Conservation (phyloP, 371 early-diverging fungal species). For the Rhizopus sp. region DNA sequence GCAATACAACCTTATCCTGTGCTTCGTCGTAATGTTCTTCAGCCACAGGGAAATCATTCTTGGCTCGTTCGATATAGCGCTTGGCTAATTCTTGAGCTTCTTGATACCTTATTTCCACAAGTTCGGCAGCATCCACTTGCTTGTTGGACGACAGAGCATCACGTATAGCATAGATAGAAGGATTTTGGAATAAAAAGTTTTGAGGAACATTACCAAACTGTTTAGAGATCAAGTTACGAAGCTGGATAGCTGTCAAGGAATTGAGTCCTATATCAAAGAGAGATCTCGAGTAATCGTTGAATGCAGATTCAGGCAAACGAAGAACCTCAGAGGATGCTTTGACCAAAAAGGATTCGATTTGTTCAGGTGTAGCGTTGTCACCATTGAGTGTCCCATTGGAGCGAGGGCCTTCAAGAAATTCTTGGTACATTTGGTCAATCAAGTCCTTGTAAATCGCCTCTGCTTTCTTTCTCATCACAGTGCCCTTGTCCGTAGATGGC, state of each 20-base stretch:
- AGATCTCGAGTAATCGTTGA: slow-evolving; percentile 10
- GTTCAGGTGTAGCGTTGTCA: slow-evolving; percentile 4
- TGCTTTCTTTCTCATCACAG: slow-evolving; percentile 23
- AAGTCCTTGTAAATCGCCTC: slow-evolving; percentile 26
- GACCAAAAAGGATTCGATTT: slow-evolving; percentile 11
- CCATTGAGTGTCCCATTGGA: background rate
- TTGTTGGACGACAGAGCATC: background rate
- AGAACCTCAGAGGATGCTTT: slow-evolving; percentile 12
- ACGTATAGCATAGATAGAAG: slow-evolving; percentile 22
- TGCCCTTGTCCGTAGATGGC: slow-evolving; percentile 39
- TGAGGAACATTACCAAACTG: slow-evolving; percentile 25
- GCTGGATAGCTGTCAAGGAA: slow-evolving; percentile 19
- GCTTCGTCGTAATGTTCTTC: background rate
- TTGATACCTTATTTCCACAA: slow-evolving; percentile 7
- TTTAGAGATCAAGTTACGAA: slow-evolving; percentile 18
- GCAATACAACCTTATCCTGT: slow-evolving; percentile 25
- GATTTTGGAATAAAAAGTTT: slow-evolving; percentile 38
- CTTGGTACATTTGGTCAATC: slow-evolving; percentile 21
- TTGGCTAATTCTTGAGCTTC: slow-evolving; percentile 13
- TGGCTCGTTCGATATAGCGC: slow-evolving; percentile 19
- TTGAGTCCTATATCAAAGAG: slow-evolving; percentile 28
- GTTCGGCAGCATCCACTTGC: background rate
- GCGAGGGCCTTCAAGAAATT: slow-evolving; percentile 22
- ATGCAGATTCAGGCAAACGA: slow-evolving; percentile 3
- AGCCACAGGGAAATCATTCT: slow-evolving; percentile 21